These are phyloP conservation scores for Floccularia luteovirens DNA, from an alignment of 768 basidiomycete species.

Conservation along the genomic window DNA sequence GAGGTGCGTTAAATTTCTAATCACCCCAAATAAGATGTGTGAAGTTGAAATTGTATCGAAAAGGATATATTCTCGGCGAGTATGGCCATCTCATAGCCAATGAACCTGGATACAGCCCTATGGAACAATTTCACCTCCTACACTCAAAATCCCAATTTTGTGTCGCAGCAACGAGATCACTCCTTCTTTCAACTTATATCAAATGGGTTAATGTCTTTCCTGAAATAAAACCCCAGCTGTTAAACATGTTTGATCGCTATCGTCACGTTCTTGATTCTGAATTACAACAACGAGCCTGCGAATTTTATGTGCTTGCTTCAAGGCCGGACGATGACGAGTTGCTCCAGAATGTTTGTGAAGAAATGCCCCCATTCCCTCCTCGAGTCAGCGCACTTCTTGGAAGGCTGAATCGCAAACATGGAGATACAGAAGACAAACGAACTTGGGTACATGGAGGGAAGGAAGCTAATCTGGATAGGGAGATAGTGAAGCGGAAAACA, in stretches of 20 bases:
- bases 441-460: conserved; percentile 96
- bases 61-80: conserved; percentile 95
- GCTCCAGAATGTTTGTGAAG: conserved; percentile 91
- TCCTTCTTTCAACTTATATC: conserved; percentile 94
- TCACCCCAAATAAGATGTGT: not conserved
- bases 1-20: conserved; percentile 44
- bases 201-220: conserved; percentile 99
- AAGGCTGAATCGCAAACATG: conserved; percentile 82
- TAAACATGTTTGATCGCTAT: conserved; percentile 95
- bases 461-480: conserved; percentile 79
- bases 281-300: conserved; percentile 96
- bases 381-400: conserved; percentile 86
- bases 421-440: conserved; percentile 90
- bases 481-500: conserved; percentile 47
- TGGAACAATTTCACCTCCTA: conserved; percentile 88
- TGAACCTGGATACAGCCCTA: conserved; percentile 85
- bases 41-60: conserved; percentile 2
- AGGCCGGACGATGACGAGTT: conserved; percentile 88
- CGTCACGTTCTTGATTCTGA: conserved; percentile 97
- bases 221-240: conserved; percentile 90
- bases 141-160: conserved; percentile 96
- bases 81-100: conserved; percentile 98
- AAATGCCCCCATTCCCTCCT: conserved; percentile 98
- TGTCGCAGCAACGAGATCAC: conserved; percentile 81
- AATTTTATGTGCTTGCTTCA: conserved; percentile 85